These are phyloP conservation scores for Alisma plantagoaquatica DNA, from an alignment of 106 monocot genomes.

Conservation along the genomic window DNA sequence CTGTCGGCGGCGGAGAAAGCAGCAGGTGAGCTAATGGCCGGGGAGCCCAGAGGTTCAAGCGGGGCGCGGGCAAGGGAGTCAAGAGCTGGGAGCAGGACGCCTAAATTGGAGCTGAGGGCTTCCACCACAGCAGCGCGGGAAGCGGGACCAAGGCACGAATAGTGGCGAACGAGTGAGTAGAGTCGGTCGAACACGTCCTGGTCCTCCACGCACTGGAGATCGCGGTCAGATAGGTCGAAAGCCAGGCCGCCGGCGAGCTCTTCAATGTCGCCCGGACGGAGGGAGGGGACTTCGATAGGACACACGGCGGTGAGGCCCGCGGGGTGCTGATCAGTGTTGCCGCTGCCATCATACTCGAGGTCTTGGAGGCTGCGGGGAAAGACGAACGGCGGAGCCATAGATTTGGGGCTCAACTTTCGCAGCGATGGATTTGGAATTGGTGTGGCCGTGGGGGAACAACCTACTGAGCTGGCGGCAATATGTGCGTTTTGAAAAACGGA, in stretches of 20 bases:
- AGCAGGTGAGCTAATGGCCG: background rate
- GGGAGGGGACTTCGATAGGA: conserved; percentile 28
- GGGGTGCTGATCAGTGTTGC: too few species aligned
- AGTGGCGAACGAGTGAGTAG: conserved; percentile 70
- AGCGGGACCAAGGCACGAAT: conserved; percentile 27
- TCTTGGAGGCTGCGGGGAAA: conserved; percentile 55
- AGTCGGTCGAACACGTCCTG: conserved; percentile 79
- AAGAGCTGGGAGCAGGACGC: conserved; percentile 71
- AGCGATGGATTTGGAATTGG: background rate
- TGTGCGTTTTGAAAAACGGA: too few species aligned
- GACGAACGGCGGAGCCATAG: conserved; percentile 54
- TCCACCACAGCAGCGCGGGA: conserved; percentile 70
- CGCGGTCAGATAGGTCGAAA: conserved; percentile 87
- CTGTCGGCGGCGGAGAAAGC: conserved; percentile 12
- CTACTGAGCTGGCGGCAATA: too few species aligned
- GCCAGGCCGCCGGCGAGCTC: conserved; percentile 79
- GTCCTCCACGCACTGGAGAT: conserved; percentile 84
- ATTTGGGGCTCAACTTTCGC: background rate
- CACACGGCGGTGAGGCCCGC: conserved; percentile 29
- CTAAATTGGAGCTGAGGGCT: conserved; percentile 75
- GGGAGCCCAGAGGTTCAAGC: background rate
- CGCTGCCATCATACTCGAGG: conserved; percentile 38
- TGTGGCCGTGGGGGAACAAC: too few species aligned
- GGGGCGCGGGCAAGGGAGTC: conserved; percentile 50
- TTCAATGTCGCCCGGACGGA: conserved; percentile 62